Conservation (phyloP, 2,329 filamentous ascomycete genomes). For the Nemania sp. region DNA sequence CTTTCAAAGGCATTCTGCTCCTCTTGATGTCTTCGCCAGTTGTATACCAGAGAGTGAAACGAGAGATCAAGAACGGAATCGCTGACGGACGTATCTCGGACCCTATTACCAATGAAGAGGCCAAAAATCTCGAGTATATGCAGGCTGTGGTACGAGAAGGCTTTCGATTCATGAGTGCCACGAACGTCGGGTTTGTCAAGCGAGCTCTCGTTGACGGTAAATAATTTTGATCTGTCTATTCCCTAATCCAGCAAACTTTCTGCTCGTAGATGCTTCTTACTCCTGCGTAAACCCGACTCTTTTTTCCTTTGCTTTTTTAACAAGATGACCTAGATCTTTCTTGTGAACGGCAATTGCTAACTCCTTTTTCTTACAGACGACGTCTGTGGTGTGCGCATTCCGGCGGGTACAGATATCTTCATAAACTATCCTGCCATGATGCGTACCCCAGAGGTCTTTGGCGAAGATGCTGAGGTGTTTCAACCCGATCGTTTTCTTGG, state of each 20-base stretch:
- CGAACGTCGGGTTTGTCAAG: constrained; percentile 21
- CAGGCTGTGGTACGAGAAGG: constrained; percentile 21
- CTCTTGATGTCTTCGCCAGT: constrained; percentile 24
- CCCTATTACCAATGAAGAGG: constrained; percentile 24
- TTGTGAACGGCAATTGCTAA: no score
- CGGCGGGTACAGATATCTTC: constrained; percentile 18
- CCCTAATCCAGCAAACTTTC: no score
- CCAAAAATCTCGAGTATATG: constrained; percentile 16
- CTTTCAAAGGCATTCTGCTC: constrained; percentile 22
- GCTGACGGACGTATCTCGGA: constrained; percentile 21
- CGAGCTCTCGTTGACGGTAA: no score
- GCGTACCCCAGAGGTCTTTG: constrained; percentile 15
- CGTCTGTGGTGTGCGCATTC: constrained; percentile 16
- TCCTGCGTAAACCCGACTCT: no score
- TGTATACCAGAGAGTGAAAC: constrained; percentile 20
- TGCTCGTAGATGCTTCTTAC: no score
- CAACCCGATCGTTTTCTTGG: constrained; percentile 21
- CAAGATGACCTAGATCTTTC: no score
- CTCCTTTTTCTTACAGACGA: constrained; percentile 7
- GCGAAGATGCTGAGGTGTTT: constrained; percentile 13
- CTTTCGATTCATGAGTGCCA: constrained; percentile 9
- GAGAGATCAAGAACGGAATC: constrained; percentile 23
- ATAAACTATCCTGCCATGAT: constrained; percentile 13
- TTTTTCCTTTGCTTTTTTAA: no score
- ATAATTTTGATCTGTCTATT: no score